Percentiles rank a stretch among this genome's conserved stretches.
Conservation (phyloP, 2,329 filamentous ascomycete genomes). For the Cercospora citrullina region DNA sequence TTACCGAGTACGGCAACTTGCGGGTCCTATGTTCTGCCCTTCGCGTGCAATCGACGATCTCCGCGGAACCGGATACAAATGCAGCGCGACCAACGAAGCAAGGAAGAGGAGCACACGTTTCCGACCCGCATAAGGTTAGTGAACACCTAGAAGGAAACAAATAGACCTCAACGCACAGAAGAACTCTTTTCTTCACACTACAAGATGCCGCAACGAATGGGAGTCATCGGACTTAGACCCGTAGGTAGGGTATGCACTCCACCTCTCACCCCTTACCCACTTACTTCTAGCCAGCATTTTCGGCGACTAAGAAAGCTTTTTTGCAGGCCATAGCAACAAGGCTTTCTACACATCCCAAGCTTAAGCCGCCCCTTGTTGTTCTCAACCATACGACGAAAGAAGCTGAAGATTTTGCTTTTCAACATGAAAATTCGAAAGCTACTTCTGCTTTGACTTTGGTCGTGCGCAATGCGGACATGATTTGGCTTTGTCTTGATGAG, state of each 20-base stretch:
- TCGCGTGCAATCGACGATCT: conserved; percentile 5
- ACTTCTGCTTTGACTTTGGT: conserved; percentile 1
- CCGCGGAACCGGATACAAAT: neutral
- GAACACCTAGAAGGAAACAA: neutral
- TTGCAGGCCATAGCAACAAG: neutral
- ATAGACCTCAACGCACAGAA: neutral
- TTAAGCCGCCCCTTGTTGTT: neutral
- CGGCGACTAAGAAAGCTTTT: neutral
- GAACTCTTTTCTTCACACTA: neutral
- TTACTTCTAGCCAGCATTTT: neutral
- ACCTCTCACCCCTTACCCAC: neutral
- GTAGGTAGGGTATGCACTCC: conserved; percentile 2
- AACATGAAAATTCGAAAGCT: conserved; percentile 1
- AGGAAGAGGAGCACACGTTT: neutral
- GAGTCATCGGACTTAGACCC: neutral
- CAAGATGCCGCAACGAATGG: conserved; percentile 4
- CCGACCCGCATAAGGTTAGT: neutral
- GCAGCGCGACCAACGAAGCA: neutral
- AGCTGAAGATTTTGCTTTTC: conserved; percentile 3
- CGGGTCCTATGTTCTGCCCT: neutral
- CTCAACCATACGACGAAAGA: conserved; percentile 1
- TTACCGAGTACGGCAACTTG: neutral
- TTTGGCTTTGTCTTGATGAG: neutral
- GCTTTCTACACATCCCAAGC: neutral
- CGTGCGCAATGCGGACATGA: neutral